These are phyloP conservation scores for Russula lepida DNA, from an alignment of 768 basidiomycete genomes.

Conservation along the genomic window DNA sequence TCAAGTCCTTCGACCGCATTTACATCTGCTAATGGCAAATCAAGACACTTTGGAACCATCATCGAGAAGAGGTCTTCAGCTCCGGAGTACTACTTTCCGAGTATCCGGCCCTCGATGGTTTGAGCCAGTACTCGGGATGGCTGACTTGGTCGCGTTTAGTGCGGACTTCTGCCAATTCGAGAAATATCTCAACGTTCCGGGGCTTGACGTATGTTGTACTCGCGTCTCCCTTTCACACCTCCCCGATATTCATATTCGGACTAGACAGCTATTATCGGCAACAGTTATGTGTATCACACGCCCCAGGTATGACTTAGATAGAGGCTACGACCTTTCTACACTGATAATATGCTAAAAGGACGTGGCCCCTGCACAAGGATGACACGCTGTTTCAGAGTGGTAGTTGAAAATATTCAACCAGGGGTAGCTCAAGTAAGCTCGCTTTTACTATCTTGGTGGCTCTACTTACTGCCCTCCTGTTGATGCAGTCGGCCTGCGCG, in stretches of 20 bases:
- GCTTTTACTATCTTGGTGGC: background rate
- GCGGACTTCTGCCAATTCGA: conserved; percentile 96
- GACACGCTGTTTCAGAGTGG: too few relatives aligned
- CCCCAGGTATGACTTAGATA: conserved; percentile 47
- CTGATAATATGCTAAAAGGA: conserved; percentile 37
- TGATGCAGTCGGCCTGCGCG: conserved; percentile 51
- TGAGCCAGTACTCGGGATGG: background rate
- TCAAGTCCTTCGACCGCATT: background rate
- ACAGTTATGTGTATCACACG: conserved; percentile 93
- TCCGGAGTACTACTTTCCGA: conserved; percentile 87
- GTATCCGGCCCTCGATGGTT: conserved; percentile 35
- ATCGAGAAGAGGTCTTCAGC: conserved; percentile 89
- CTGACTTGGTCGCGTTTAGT: conserved; percentile 31
- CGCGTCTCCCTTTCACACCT: background rate
- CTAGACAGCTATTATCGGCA: conserved; percentile 85
- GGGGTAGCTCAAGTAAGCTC: conserved; percentile 55
- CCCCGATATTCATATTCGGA: background rate
- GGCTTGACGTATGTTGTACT: conserved; percentile 61
- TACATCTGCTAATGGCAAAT: background rate
- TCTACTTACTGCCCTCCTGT: conserved; percentile 43
- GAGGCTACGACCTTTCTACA: background rate
- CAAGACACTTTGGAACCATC: conserved; percentile 78
- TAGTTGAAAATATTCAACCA: conserved; percentile 72
- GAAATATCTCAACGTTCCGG: conserved; percentile 81
- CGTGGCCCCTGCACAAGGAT: too few relatives aligned